These are phyloP conservation scores for Salix koriyanagi DNA, from an alignment of 345 rosid genomes.

Conservation along the genomic window DNA sequence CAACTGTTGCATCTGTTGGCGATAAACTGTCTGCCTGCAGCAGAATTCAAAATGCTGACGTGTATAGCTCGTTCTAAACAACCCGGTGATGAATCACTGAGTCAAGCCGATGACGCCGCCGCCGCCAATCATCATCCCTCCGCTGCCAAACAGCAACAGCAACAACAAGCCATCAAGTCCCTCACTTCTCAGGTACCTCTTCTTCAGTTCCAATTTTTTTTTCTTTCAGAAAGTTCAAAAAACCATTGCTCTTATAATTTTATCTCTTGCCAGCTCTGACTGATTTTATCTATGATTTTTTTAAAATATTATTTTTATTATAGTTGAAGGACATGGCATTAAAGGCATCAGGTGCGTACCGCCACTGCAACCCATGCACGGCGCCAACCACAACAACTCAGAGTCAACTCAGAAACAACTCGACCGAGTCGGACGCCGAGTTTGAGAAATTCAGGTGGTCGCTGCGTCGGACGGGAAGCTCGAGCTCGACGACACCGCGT, in stretches of 20 bases:
- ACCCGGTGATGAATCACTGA: slow-evolving; percentile 59
- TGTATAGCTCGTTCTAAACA: slow-evolving; percentile 89
- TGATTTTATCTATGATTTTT: slow-evolving; percentile 2
- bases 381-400: slow-evolving; percentile 10
- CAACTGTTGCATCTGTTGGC: not conserved
- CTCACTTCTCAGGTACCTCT: slow-evolving; percentile 72
- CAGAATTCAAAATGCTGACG: slow-evolving; percentile 57
- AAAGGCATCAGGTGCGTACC: slow-evolving; percentile 32
- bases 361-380: slow-evolving; percentile 29
- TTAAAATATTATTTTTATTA: not conserved
- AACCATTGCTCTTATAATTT: not conserved
- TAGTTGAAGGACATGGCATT: slow-evolving; percentile 33
- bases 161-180: slow-evolving; percentile 50
- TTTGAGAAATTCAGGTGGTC: slow-evolving; percentile 37
- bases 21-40: not conserved
- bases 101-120: slow-evolving; percentile 44
- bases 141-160: slow-evolving; percentile 18
- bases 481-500: slow-evolving; percentile 25
- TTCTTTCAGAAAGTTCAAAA: not conserved
- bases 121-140: slow-evolving; percentile 20
- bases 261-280: not conserved
- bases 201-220: not conserved
- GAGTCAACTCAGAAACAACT: slow-evolving; percentile 2
- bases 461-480: slow-evolving; percentile 25
- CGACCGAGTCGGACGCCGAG: slow-evolving; percentile 32